Base-by-base conservation (phyloP, 179 eudicot genomes). In the Beta lomatogona region DNA sequence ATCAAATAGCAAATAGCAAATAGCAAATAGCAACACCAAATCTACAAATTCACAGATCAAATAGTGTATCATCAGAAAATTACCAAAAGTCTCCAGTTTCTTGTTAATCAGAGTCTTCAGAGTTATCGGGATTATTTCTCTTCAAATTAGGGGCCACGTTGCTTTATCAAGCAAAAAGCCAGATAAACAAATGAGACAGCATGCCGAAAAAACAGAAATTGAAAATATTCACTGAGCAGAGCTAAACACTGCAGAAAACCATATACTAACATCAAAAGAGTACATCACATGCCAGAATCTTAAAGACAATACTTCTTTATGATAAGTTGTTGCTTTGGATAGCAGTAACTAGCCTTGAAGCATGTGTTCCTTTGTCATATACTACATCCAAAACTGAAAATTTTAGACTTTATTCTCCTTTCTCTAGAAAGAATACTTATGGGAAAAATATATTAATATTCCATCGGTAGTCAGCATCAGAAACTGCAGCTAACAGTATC, bases 61-160 rank as follows among this genome's bases (percentile, higher is more conserved):
- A 64, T 10, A 2, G 14, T 67, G n/a, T 50, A 67, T 41, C n/a
- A 28, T 36, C 7, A 67, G 4, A 69, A 41, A 69, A 41, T 69
- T 41, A 45, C 54, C 55, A 45, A 45, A n/a, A 45, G 7, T 16
- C 28, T 19, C 58, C 21, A 12, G 21, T 14, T 71, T 55, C 11
- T 46, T 46, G 74, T n/a, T 45, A n/a, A n/a, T n/a, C 28, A 9
- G 13, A 22, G 21, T 48, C 31, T 66, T 4, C 36, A 31, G 25
- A 16, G 53, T 77, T 66, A 52, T 52, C 45, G 64, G 46, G 10
- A 65, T 19, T 66, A 50, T 64, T 58, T 77, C 80, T 65, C 63
- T 77, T 46, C 14, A 50, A 52, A 6, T 66, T 41, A 22, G 59
- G 61, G 28, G 18, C 64, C 59, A 50, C 31, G 19, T 9, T n/a